phyloP scores from a whole-genome alignment of 2,329 filamentous ascomycete genomes.

The Dothideomycetidae sp. region DNA sequence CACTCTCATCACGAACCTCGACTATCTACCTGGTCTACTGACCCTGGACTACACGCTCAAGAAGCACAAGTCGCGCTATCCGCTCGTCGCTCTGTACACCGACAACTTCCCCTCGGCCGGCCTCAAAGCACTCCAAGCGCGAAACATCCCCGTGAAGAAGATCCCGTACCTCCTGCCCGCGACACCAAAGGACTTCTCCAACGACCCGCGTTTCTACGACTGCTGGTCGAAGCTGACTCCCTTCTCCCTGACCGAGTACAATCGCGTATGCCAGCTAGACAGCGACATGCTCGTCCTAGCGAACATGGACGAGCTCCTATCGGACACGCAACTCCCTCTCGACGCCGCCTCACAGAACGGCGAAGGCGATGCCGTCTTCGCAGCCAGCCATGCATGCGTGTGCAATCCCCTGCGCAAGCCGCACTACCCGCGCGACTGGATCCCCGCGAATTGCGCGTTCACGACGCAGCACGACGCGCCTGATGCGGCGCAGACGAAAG shows the following conservation, averaged over 20 bases:
- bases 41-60: slow-evolving; percentile 68
- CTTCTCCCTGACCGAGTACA: slow-evolving; percentile 63
- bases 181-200: slow-evolving; percentile 50
- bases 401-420: slow-evolving; percentile 68
- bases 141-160: slow-evolving; percentile 54
- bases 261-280: slow-evolving; percentile 70
- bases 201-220: slow-evolving; percentile 76
- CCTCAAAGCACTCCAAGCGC: slow-evolving; percentile 51
- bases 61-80: slow-evolving; percentile 51
- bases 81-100: slow-evolving; percentile 71
- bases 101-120: slow-evolving; percentile 57
- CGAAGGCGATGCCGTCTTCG: slow-evolving; percentile 54
- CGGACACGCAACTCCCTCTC: slow-evolving; percentile 44
- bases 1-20: slow-evolving; percentile 69
- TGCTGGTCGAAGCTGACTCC: slow-evolving; percentile 79
- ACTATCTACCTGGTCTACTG: slow-evolving; percentile 68
- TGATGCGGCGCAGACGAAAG: slow-evolving; percentile 36
- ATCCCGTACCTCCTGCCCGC: slow-evolving; percentile 61
- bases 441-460: slow-evolving; percentile 47
- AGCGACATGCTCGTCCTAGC: slow-evolving; percentile 70
- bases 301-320: slow-evolving; percentile 89
- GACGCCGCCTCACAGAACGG: slow-evolving; percentile 42
- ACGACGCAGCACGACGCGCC: slow-evolving; percentile 41
- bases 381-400: slow-evolving; percentile 69
- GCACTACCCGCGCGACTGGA: slow-evolving; percentile 66